Conservation (phyloP, 2,329 filamentous ascomycete species). For the Neocatenulostroma microsporum region DNA sequence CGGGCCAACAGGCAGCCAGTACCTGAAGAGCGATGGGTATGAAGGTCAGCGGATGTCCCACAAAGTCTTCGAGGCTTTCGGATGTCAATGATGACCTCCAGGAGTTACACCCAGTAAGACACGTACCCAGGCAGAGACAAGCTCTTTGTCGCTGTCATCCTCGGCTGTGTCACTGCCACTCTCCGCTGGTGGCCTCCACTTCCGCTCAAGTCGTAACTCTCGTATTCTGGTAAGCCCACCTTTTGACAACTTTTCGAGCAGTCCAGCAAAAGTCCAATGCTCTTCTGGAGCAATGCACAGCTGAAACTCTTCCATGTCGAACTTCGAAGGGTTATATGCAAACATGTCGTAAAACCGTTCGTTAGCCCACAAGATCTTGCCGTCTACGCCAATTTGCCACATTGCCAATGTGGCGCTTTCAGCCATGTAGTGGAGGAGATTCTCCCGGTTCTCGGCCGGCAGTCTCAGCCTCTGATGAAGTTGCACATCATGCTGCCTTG, state of each 20-base stretch:
- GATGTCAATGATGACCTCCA: too few relatives aligned
- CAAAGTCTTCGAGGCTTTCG: too few relatives aligned
- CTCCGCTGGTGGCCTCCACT: conserved; percentile 32
- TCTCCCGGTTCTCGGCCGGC: conserved; percentile 67
- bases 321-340: conserved; percentile 13
- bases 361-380: conserved; percentile 33
- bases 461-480: conserved; percentile 35
- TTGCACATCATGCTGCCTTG: conserved; percentile 9
- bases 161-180: conserved; percentile 52
- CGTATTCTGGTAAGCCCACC: too few relatives aligned
- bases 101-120: too few relatives aligned
- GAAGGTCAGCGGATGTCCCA: too few relatives aligned
- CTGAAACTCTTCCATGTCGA: conserved; percentile 8
- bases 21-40: conserved; percentile 15
- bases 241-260: too few relatives aligned
- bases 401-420: conserved; percentile 37
- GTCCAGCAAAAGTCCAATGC: too few relatives aligned
- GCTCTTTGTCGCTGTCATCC: conserved; percentile 43
- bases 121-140: conserved; percentile 32
- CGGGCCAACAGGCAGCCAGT: conserved; percentile 14
- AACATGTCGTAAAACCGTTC: conserved; percentile 23
- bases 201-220: conserved; percentile 14
- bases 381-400: conserved; percentile 24
- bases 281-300: conserved; percentile 7
- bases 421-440: conserved; percentile 54